A percentile compares a stretch with the other conserved stretches of the same genome.
Conservation (phyloP, 2,329 filamentous ascomycete species). For the Scedosporium aurantiacum region DNA sequence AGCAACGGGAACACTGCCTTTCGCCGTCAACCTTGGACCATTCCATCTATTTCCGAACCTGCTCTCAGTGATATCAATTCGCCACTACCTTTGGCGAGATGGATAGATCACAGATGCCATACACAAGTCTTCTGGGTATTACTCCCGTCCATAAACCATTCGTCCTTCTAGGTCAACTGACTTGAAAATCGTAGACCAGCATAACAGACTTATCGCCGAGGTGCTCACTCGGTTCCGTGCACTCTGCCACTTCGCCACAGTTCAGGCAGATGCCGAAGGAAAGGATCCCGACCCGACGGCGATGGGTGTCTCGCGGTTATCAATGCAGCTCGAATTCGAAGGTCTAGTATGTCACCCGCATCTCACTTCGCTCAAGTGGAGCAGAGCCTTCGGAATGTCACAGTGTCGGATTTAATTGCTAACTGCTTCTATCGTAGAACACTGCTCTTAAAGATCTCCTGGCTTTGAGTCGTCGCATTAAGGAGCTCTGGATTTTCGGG, state of each 20-base stretch:
- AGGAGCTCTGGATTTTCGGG: conserved; percentile 34
- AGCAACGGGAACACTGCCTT: too few species aligned
- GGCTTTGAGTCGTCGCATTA: conserved; percentile 30
- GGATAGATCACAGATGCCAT: conserved; percentile 21
- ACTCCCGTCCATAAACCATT: not conserved
- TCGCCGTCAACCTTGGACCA: not conserved
- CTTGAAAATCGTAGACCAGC: conserved; percentile 24
- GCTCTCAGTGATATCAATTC: not conserved
- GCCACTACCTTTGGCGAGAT: conserved; percentile 11
- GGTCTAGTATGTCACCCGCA: conserved; percentile 20
- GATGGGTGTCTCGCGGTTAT: conserved; percentile 30
- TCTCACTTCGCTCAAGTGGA: too few species aligned
- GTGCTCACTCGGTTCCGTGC: conserved; percentile 31
- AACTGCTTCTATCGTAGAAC: conserved; percentile 18
- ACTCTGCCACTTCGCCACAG: conserved; percentile 31
- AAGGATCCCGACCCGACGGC: conserved; percentile 24
- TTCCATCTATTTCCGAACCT: not conserved
- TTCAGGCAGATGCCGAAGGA: conserved; percentile 26
- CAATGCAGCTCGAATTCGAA: conserved; percentile 35
- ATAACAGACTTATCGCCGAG: conserved; percentile 33
- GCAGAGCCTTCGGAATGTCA: not conserved
- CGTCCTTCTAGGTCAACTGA: not conserved
- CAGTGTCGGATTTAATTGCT: not conserved
- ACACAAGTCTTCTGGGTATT: conserved; percentile 26
- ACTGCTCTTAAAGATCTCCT: conserved; percentile 33